Evolutionary conservation across 129 eudicot species (phyloP).

Genomic region (Flaveria robusta): DNA sequence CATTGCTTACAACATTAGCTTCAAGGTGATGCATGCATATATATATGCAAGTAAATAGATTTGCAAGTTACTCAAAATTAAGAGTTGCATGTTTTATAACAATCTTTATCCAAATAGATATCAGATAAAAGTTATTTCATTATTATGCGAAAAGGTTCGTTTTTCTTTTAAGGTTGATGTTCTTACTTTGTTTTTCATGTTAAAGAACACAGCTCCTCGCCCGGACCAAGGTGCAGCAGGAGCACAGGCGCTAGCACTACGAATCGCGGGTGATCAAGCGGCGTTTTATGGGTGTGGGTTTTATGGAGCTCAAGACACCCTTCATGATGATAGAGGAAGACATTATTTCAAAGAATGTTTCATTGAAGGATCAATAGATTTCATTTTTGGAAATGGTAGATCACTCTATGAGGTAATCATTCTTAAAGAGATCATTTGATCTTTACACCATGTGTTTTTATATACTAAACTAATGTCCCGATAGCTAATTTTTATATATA

Average conservation of each 20-base stretch:
- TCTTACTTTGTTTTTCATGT: neutral
- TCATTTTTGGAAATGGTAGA: conserved; percentile 79
- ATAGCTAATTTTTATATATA: too few relatives aligned
- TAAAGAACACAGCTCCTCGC: conserved; percentile 81
- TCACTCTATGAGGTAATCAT: conserved; percentile 72
- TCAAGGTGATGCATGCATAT: conserved; percentile 48
- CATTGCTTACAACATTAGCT: conserved; percentile 83
- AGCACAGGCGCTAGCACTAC: conserved; percentile 78
- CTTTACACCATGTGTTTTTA: neutral
- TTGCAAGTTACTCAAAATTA: too few relatives aligned
- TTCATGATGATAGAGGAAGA: conserved; percentile 74
- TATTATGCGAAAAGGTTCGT: neutral
- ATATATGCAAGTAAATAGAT: conserved; percentile 1
- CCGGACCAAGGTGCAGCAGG: conserved; percentile 69
- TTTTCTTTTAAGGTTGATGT: neutral
- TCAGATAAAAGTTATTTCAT: neutral
- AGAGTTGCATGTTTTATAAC: too few relatives aligned
- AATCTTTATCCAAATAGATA: neutral
- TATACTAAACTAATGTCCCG: too few relatives aligned
- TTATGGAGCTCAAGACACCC: conserved; percentile 83
- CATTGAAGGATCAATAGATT: conserved; percentile 88
- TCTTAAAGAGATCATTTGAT: neutral
- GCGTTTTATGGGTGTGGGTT: conserved; percentile 91
- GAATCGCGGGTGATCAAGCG: conserved; percentile 68
- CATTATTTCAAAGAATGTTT: conserved; percentile 85